Conservation (phyloP, 2,329 filamentous ascomycete species). For the Xenosphaeropsis pyriputrescens region DNA sequence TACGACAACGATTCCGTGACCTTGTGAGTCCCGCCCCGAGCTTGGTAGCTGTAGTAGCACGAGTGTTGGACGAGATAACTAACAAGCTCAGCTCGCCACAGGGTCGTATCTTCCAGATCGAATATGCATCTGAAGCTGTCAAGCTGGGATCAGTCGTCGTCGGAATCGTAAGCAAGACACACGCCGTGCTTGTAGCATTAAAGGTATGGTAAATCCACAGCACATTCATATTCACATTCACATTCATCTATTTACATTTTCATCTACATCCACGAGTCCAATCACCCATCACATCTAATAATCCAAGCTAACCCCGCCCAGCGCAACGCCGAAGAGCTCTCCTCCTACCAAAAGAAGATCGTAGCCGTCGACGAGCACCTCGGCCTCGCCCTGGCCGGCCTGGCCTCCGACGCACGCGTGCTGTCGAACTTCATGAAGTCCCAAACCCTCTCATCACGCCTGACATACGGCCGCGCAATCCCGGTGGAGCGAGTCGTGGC, state of each 20-base stretch:
- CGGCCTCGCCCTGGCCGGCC: conserved; percentile 87
- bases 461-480: conserved; percentile 91
- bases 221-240: conserved; percentile 1
- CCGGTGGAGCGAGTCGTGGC: conserved; percentile 78
- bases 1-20: conserved; percentile 99
- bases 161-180: conserved; percentile 93
- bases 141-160: conserved; percentile 99
- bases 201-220: conserved; percentile 47
- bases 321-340: conserved; percentile 98
- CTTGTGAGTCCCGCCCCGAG: conserved; percentile 52
- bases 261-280: not conserved
- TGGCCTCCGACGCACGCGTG: conserved; percentile 94
- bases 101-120: conserved; percentile 98
- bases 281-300: not conserved
- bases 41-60: not conserved
- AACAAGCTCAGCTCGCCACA: conserved; percentile 67
- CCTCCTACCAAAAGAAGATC: conserved; percentile 99
- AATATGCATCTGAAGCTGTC: conserved; percentile 96
- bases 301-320: conserved; percentile 23
- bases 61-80: conserved; percentile 3
- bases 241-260: not conserved
- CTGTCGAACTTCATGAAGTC: conserved; percentile 99
- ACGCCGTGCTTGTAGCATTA: conserved; percentile 86
- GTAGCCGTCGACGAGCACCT: conserved; percentile 93
- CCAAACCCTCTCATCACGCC: conserved; percentile 87